Evolutionary conservation across 352 stramenopile species (phyloP).

Genomic region (Phytophthora cactorum): DNA sequence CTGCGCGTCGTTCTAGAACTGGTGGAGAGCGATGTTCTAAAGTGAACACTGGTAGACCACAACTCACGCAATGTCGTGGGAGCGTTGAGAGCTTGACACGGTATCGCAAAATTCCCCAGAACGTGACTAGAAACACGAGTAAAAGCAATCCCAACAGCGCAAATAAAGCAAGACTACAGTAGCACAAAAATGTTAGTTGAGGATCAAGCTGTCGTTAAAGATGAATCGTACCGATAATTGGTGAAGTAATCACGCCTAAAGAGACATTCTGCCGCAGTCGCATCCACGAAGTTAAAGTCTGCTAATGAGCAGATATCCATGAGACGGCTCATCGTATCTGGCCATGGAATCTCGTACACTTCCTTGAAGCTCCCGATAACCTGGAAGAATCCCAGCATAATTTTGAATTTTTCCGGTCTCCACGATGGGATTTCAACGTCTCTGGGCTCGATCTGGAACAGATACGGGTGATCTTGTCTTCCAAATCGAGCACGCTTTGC

Average conservation of each 20-base stretch:
- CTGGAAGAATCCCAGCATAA: slow-evolving; percentile 80
- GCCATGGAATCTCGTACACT: slow-evolving; percentile 78
- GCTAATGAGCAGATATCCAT: slow-evolving; percentile 75
- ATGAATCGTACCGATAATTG: slow-evolving; percentile 49
- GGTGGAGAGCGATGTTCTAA: slow-evolving; percentile 38
- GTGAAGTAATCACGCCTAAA: slow-evolving; percentile 69
- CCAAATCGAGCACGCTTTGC: slow-evolving; percentile 5
- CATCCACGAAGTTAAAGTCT: slow-evolving; percentile 75
- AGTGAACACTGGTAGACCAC: slow-evolving; percentile 64
- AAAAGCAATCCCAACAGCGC: slow-evolving; percentile 48
- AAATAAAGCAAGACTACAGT: slow-evolving; percentile 46
- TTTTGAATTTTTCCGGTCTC: slow-evolving; percentile 80
- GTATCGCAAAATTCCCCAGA: slow-evolving; percentile 63
- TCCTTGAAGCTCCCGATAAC: slow-evolving; percentile 78
- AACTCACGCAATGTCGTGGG: slow-evolving; percentile 64
- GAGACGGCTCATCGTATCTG: slow-evolving; percentile 55
- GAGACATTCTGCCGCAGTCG: slow-evolving; percentile 71
- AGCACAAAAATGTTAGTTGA: slow-evolving; percentile 3
- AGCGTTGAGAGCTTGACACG: slow-evolving; percentile 60
- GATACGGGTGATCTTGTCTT: neutral
- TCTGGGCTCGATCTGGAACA: slow-evolving; percentile 54
- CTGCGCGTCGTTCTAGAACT: slow-evolving; percentile 39
- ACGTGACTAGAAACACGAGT: slow-evolving; percentile 42
- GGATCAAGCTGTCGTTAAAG: neutral
- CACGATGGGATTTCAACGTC: slow-evolving; percentile 34